A percentile compares a stretch with the other conserved stretches of the same genome.
Evolutionary conservation across 805 yeast species (phyloP).

Genomic region (Lipomyces sp.): DNA sequence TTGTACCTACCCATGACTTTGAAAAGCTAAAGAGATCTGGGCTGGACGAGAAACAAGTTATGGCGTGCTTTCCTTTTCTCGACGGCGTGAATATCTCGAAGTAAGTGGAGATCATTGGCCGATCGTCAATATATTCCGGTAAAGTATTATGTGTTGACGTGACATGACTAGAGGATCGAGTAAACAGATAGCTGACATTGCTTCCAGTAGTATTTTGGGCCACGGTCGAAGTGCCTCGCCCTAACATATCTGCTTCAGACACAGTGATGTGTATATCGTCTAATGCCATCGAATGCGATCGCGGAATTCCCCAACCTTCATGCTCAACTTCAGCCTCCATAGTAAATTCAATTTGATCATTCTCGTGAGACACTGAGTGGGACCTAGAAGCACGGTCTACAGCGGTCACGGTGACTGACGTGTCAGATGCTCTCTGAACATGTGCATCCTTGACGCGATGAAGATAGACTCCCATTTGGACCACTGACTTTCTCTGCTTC

Average conservation of each 20-base stretch:
- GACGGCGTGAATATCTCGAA: conserved; percentile 62
- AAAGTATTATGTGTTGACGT: conserved; percentile 4
- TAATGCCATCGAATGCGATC: background rate
- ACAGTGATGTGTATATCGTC: background rate
- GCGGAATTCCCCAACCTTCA: conserved; percentile 1
- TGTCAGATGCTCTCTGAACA: conserved; percentile 16
- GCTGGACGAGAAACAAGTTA: conserved; percentile 60
- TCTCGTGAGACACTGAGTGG: conserved; percentile 1
- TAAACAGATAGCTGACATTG: background rate
- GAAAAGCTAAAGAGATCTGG: conserved; percentile 58
- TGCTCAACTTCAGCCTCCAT: conserved; percentile 2
- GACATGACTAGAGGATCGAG: background rate
- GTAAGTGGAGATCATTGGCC: conserved; percentile 54
- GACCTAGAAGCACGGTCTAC: background rate
- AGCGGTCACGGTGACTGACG: conserved; percentile 8
- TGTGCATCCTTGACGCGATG: conserved; percentile 51
- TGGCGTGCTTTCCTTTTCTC: conserved; percentile 51
- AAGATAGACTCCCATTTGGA: conserved; percentile 61
- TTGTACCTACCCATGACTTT: conserved; percentile 52
- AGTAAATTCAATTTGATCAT: conserved; percentile 2
- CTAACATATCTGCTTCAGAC: conserved; percentile 2
- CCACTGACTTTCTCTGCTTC: conserved; percentile 47
- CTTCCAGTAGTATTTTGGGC: background rate
- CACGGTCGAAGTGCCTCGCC: background rate
- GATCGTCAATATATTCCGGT: conserved; percentile 52